phyloP scores from a whole-genome alignment of 805 yeast species.

The Ogataea minuta region DNA sequence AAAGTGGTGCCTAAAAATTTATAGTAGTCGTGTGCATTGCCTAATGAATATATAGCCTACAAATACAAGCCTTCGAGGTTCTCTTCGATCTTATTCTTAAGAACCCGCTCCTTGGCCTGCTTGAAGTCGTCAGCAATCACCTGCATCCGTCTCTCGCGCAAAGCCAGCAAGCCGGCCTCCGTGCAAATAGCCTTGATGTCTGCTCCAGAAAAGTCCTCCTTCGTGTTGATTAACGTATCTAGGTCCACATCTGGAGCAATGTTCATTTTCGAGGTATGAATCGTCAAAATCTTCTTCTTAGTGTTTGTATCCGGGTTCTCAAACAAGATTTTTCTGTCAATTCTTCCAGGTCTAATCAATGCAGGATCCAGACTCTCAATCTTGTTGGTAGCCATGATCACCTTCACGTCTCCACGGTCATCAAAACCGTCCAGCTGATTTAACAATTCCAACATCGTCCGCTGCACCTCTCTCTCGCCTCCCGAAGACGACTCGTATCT shows the following conservation, averaged over 20 bases:
- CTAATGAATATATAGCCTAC: constrained; percentile 10
- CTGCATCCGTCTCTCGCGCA: constrained; percentile 97
- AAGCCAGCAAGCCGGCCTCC: constrained; percentile 92
- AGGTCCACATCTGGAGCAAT: constrained; percentile 83
- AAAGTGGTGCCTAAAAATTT: constrained; percentile 1
- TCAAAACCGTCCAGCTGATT: constrained; percentile 97
- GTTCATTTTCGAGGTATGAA: constrained; percentile 93
- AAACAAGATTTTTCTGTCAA: constrained; percentile 91
- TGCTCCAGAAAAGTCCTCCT: constrained; percentile 95
- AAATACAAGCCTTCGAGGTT: constrained; percentile 90
- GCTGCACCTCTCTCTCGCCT: constrained; percentile 95
- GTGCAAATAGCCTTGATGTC: constrained; percentile 97
- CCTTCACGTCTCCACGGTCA: constrained; percentile 95
- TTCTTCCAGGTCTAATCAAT: constrained; percentile 93
- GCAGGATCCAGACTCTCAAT: constrained; percentile 95
- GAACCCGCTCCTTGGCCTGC: constrained; percentile 89
- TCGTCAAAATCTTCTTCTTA: constrained; percentile 85
- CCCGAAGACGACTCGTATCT: constrained; percentile 91
- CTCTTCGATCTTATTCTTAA: constrained; percentile 96
- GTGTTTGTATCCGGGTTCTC: constrained; percentile 94
- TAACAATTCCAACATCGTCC: constrained; percentile 94
- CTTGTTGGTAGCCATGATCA: constrained; percentile 96
- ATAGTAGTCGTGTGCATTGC: constrained; percentile 6
- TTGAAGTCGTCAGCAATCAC: constrained; percentile 92
- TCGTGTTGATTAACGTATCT: constrained; percentile 82